Evolutionary conservation across 2,329 filamentous ascomycete species (phyloP).

Genomic region (Fusarium goolgardi): DNA sequence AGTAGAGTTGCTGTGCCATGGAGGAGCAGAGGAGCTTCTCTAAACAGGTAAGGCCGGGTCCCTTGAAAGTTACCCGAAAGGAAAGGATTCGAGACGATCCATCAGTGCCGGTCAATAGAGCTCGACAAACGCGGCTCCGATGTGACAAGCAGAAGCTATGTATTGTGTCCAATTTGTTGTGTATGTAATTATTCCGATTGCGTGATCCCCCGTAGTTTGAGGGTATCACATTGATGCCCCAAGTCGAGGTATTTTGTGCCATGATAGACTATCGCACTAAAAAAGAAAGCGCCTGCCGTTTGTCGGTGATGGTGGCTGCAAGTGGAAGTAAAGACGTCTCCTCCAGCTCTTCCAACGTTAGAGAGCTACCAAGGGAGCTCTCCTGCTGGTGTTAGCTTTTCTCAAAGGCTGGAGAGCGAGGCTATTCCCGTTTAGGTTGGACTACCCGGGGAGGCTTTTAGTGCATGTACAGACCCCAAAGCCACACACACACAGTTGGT

Average conservation of each 20-base stretch:
- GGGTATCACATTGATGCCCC: background rate
- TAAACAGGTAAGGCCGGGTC: slow-evolving; percentile 13
- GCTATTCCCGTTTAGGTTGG: slow-evolving; percentile 33
- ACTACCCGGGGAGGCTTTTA: slow-evolving; percentile 35
- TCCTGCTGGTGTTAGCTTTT: background rate
- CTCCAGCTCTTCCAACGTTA: background rate
- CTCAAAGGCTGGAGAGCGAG: background rate
- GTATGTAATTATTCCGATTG: slow-evolving; percentile 8
- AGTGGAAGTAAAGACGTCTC: background rate
- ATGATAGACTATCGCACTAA: background rate
- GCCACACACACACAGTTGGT: slow-evolving; percentile 1
- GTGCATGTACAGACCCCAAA: slow-evolving; percentile 11
- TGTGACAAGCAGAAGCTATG: background rate
- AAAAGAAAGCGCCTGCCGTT: background rate
- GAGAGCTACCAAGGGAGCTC: background rate
- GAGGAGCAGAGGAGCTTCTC: slow-evolving; percentile 19
- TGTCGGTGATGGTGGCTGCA: background rate
- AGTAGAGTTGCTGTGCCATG: slow-evolving; percentile 9
- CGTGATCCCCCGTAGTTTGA: background rate
- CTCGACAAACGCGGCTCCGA: slow-evolving; percentile 44
- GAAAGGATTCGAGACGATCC: slow-evolving; percentile 29
- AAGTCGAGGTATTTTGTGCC: background rate
- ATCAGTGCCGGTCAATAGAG: slow-evolving; percentile 37
- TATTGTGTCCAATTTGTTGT: background rate
- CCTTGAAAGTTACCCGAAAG: slow-evolving; percentile 21